Base-by-base conservation (phyloP, 257 asterid genomes). In the Solanum tarijense region DNA sequence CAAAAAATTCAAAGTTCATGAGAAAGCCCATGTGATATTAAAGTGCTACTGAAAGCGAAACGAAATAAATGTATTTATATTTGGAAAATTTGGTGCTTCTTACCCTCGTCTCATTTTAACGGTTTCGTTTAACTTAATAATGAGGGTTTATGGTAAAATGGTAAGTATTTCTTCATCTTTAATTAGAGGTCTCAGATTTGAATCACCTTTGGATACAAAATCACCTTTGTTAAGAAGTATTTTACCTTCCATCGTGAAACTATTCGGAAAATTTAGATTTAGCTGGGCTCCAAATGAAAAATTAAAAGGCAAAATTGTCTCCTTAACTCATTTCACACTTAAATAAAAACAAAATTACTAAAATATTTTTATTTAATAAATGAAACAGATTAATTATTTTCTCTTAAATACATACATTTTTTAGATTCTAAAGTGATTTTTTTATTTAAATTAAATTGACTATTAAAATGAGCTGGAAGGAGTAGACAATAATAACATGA, bases 151-250 rank as follows among this genome's bases (percentile, higher is more conserved):
- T 46, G 62, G 4, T 52, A 16, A 18, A 52, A 18, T 16, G 4
- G 9, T 52, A 16, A 52, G 4, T 52, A 6, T 52, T 52, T 0
- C 3, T 14, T 48, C 21, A 48, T 48, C 58, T 48, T 48, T 48
- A 14, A 48, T 48, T 48, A 48, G 58, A 48, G 1, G 3, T 52
- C 9, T 52, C 9, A 4, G 1, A 7, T 55, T 20, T 55, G 5
- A 55, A 0, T 55, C 21, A 18, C 0, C 4, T 6, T 55, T 48
- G 9, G 4, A 2, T 7, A 20, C 1, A 55, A 55, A 55, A 55
- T 55, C 12, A 7, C 2, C 1, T 55, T 7, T 55, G 2, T 1
- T 55, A 7, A 3, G 1, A 55, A 20, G 2, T 0, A 3, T 1
- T 18, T 3, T 18, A 52, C 7, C n/a, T 20, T 55, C 2, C 10